A percentile compares a stretch with the other conserved stretches of the same genome.
Conservation (phyloP, 768 basidiomycete genomes). For the Pleurotus giganteus region DNA sequence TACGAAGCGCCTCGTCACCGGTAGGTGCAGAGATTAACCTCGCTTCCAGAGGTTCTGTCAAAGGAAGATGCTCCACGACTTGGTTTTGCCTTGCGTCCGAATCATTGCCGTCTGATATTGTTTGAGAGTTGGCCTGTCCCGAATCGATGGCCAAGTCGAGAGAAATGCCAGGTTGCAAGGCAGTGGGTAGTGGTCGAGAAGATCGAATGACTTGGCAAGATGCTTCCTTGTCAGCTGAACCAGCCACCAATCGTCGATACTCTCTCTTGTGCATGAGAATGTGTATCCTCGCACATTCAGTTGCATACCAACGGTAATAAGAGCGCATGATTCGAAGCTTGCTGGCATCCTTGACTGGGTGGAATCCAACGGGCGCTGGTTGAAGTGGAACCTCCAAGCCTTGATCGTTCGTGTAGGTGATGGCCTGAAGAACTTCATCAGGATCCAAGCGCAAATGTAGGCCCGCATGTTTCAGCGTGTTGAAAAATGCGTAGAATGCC, state of each 20-base stretch:
- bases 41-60: too few relatives aligned
- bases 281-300: not conserved
- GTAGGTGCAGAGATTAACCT: too few relatives aligned
- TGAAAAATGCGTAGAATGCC: not conserved
- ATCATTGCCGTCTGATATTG: too few relatives aligned
- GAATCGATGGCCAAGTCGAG: too few relatives aligned
- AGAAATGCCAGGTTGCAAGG: not conserved
- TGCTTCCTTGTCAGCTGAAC: not conserved
- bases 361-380: not conserved
- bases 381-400: not conserved
- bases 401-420: not conserved
- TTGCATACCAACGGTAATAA: not conserved
- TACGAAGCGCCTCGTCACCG: too few relatives aligned
- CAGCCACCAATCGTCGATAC: not conserved
- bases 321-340: not conserved
- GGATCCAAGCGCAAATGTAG: not conserved
- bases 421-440: not conserved
- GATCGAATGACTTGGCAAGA: not conserved
- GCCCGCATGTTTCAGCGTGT: not conserved
- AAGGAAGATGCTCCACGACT: too few relatives aligned
- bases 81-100: too few relatives aligned
- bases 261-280: not conserved
- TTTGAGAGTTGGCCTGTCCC: too few relatives aligned
- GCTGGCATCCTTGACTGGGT: not conserved
- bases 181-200: not conserved